Evolutionary conservation across 2,329 filamentous ascomycete species (phyloP), one percentile per base, ranked within the genome.

Genomic region (Sporothrix dimorphospora): DNA sequence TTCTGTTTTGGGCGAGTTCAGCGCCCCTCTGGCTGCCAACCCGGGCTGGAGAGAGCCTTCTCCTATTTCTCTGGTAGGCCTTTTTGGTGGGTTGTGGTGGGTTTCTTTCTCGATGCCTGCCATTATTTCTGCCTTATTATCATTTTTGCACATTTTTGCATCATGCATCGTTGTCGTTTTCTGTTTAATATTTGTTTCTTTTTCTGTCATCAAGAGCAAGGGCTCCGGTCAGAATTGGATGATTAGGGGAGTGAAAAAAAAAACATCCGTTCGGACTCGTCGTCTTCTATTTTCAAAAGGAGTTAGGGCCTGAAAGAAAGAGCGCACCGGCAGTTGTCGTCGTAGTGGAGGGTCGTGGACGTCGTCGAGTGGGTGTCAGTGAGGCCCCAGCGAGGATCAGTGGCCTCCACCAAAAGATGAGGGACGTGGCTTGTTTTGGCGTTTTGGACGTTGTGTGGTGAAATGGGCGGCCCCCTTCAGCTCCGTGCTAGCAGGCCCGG

Each of bases 1-100:
- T 67, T 65, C 69, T 53, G 19, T 34, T 72, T 71, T 63, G 63
- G 68, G 72, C 72, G 40, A 67, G 40, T 73, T 73, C 72, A 73
- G 72, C 72, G 34, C 69, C 40, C 68, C 3, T 70, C 68, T 40
- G 67, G 49, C 61, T n/a, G 53, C 51, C 67, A 63, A 61, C 42
- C 14, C 53, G 63, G 72, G 63, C 65, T 63, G 70, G 65, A 72
- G 53, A 59, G 40, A 72, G 70, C 70, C 71, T 65, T 42, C 34
- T 45, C 27, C 12, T 34, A 30, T 34, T 68, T 45, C 71, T 59
- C 38, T 51, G 27, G 51, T 49, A 38, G 42, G 61, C 59, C 24
- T 45, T 21, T 63, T 53, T 45, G 11, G 30, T 40, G 55, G 30
- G 4, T 63, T 42, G 34, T 40, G 30, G 34, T 42, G 34, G 34